These are phyloP conservation scores for Saccharomycopsis schoenii DNA, from an alignment of 805 yeast genomes.

Conservation along the genomic window DNA sequence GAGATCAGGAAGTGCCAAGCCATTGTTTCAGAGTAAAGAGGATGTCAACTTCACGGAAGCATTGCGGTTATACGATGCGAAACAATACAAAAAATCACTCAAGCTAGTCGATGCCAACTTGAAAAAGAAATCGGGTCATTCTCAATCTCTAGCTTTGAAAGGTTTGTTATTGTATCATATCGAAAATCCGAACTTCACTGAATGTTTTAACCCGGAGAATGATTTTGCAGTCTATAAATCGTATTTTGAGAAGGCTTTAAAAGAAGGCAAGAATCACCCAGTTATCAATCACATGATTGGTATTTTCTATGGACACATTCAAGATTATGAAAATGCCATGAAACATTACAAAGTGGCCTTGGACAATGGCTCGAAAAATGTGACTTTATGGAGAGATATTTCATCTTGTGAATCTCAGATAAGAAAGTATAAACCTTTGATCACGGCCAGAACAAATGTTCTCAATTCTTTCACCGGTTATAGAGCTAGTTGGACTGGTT, in stretches of 20 bases:
- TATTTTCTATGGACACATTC: slow-evolving; percentile 61
- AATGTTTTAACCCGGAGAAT: slow-evolving; percentile 35
- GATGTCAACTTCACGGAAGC: slow-evolving; percentile 74
- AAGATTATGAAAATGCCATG: slow-evolving; percentile 66
- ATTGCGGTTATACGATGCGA: slow-evolving; percentile 68
- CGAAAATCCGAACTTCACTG: slow-evolving; percentile 27
- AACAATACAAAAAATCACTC: slow-evolving; percentile 80
- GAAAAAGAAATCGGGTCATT: slow-evolving; percentile 65
- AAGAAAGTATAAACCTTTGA: slow-evolving; percentile 58
- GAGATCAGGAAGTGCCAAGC: slow-evolving; percentile 6
- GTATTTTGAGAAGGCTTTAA: slow-evolving; percentile 58
- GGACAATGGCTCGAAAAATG: slow-evolving; percentile 69
- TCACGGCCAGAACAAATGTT: slow-evolving; percentile 53
- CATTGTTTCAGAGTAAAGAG: slow-evolving; percentile 41
- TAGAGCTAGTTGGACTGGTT: slow-evolving; percentile 83
- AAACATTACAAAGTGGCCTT: slow-evolving; percentile 67
- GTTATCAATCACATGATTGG: slow-evolving; percentile 82
- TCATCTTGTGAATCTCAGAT: slow-evolving; percentile 70
- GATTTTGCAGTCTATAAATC: slow-evolving; percentile 4
- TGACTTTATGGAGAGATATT: slow-evolving; percentile 72
- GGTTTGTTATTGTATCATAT: slow-evolving; percentile 57
- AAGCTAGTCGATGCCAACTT: slow-evolving; percentile 65
- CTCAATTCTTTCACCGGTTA: slow-evolving; percentile 71
- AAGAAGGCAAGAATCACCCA: slow-evolving; percentile 50
- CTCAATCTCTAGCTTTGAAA: slow-evolving; percentile 77